Evolutionary conservation across 371 early-diverging fungal species (phyloP), one percentile per base, ranked within the genome.

Genomic region (Mortierella sp.): DNA sequence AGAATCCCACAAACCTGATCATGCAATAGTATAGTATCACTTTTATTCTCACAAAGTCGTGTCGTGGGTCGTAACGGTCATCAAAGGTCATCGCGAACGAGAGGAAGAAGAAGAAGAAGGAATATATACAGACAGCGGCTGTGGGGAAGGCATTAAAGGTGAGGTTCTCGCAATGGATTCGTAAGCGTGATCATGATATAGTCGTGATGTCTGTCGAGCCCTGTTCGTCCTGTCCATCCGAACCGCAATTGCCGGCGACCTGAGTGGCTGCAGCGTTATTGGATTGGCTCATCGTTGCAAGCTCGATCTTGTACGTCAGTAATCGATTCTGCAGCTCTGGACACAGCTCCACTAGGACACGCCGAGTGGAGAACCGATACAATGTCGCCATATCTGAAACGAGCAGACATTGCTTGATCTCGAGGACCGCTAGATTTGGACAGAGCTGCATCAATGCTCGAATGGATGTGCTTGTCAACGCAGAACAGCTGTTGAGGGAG

Each of bases 401-500:
- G 23, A 66, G 38, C 16, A 69, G 81, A 43, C 88, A 88, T 30
- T 88, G 84, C 49, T 86, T 86, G 78, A 88, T 84, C 71, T 86
- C 87, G 71, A 88, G 84, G 1, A 88, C 88, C 13, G 83, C 81
- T 16, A 88, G 61, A 39, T 81, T 82, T 1, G 81, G 83, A 49
- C 87, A 88, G 45, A 82, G 58, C 26, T 68, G 61, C 43, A 84
- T 82, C 62, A 82, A 64, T 0, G 84, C 81, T 27, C 79, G 81
- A 38, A 88, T 50, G 2, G 85, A 64, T 12, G 79, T 70, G 59
- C 87, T 85, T 34, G 86, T 86, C 49, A 88, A 67, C 52, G 78
- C 67, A n/a, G 81, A 80, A 45, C 88, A 88, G 41, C 87, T 82
- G 54, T 86, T 86, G 61, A 86, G 84, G 4, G 87, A 88, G 24